Base-by-base conservation (phyloP, 2,329 filamentous ascomycete species). In the Phialophora expanda region DNA sequence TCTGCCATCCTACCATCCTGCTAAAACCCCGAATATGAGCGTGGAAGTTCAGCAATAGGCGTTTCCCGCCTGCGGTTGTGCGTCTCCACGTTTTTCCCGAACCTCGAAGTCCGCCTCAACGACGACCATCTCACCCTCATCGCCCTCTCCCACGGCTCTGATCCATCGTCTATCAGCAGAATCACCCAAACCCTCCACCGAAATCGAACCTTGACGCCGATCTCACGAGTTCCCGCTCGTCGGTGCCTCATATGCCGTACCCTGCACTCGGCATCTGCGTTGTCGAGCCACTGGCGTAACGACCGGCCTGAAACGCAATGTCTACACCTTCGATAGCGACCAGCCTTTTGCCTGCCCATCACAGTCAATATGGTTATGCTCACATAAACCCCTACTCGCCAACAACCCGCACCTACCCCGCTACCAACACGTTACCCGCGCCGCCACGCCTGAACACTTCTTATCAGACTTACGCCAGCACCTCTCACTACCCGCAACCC, bases 261-360 rank as follows among this genome's bases (percentile, higher is more conserved):
- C 53, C 56, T 60, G 67, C 65, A 58, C 48, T 65, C 50, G 48
- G 46, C 56, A 66, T 30, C 54, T 57, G 61, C 46, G 67, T 67
- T 66, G 67, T 67, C 57, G 62, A 63, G 61, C 60, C 55, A 53
- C 59, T 66, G 66, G 62, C 66, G 64, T 59, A 61, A 44, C 61
- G 60, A 54, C 34, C 22, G 59, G 38, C 64, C 54, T 46, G 50
- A 58, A 56, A 66, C 67, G 69, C 59, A 78, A 93, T 94, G 91
- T 93, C 91, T 83, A 93, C 90, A 73, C 90, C 91, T 72, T 92
- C 90, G 69, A 90, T 89, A 75, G 89, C 89, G 74, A 90, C 89
- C 77, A 88, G 88, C 75, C 90, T 88, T 72, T 83, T 91, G 75
- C 88, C 88, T 76, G 86, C 86, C 74, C 88, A 89, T 78, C 86